Conservation (phyloP, 1,139 yeast genomes). For the Nematodospora anomalae region DNA sequence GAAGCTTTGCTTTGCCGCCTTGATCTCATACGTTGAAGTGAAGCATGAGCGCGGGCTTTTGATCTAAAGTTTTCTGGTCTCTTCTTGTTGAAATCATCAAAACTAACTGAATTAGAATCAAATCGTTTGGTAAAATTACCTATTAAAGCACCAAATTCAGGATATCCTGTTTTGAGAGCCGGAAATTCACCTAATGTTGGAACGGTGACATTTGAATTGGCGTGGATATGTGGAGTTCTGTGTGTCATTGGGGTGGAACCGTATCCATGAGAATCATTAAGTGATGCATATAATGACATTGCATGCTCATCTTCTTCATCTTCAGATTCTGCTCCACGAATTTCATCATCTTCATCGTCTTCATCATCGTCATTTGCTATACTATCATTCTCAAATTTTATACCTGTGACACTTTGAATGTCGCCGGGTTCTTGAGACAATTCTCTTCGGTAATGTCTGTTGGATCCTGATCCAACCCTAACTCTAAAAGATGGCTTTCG, state of each 20-base stretch:
- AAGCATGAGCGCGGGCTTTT: slow-evolving; percentile 65
- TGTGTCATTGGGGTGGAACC: slow-evolving; percentile 14
- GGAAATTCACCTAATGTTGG: slow-evolving; percentile 51
- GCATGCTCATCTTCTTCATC: slow-evolving; percentile 53
- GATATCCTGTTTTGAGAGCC: slow-evolving; percentile 23
- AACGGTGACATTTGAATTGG: slow-evolving; percentile 30
- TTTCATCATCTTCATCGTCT: slow-evolving; percentile 16
- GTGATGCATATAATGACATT: slow-evolving; percentile 49
- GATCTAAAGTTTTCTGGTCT: slow-evolving; percentile 38
- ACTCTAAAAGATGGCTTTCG: slow-evolving; percentile 20
- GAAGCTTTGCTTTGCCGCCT: slow-evolving; percentile 56
- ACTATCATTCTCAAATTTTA: slow-evolving; percentile 2
- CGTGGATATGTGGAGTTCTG: slow-evolving; percentile 23
- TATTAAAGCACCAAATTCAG: slow-evolving; percentile 8
- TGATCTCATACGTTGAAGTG: slow-evolving; percentile 61
- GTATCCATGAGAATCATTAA: slow-evolving; percentile 30
- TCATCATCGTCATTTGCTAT: slow-evolving; percentile 11
- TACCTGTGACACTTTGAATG: slow-evolving; percentile 6
- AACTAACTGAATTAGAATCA: slow-evolving; percentile 16
- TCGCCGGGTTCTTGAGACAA: slow-evolving; percentile 13
- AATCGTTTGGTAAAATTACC: slow-evolving; percentile 5
- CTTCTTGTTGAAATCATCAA: slow-evolving; percentile 32
- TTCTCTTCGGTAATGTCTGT: slow-evolving; percentile 15
- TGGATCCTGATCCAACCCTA: slow-evolving; percentile 20
- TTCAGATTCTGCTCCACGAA: slow-evolving; percentile 16